Conservation (phyloP, 306 rosid species). For the Vigna unguiculata region DNA sequence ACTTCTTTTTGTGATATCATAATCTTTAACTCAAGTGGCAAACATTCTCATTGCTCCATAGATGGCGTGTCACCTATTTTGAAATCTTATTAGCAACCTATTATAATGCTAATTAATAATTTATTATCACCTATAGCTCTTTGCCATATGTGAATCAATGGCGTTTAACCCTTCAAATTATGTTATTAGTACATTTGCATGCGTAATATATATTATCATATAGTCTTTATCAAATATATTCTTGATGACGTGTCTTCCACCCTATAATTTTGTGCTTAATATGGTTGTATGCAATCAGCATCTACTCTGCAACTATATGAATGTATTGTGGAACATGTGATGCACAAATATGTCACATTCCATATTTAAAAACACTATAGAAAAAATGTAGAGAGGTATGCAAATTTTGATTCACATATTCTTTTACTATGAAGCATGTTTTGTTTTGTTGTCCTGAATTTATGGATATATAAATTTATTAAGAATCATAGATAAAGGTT, state of each 20-base stretch:
- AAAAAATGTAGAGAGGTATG: neutral
- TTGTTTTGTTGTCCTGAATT: too few relatives aligned
- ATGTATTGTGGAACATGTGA: neutral
- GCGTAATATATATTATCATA: conserved; percentile 3
- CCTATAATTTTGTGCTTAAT: neutral
- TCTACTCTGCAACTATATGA: neutral
- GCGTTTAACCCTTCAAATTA: conserved; percentile 7
- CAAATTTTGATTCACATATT: neutral
- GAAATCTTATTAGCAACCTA: conserved; percentile 13
- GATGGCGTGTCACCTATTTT: conserved; percentile 4
- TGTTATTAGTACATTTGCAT: neutral
- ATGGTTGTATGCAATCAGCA: neutral
- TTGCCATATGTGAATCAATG: conserved; percentile 3
- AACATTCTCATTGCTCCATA: conserved; percentile 33
- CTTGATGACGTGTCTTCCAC: conserved; percentile 31
- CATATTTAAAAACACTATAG: neutral
- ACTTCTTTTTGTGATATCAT: conserved; percentile 5
- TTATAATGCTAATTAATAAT: neutral
- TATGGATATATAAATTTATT: too few relatives aligned
- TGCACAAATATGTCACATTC: neutral
- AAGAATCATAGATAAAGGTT: too few relatives aligned
- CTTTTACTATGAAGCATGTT: too few relatives aligned
- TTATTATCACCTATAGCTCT: neutral
- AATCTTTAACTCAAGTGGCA: conserved; percentile 32
- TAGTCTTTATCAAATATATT: conserved; percentile 17